Base-by-base conservation (phyloP, 495 filamentous ascomycete genomes). In the Saxophila tyrrhenica region DNA sequence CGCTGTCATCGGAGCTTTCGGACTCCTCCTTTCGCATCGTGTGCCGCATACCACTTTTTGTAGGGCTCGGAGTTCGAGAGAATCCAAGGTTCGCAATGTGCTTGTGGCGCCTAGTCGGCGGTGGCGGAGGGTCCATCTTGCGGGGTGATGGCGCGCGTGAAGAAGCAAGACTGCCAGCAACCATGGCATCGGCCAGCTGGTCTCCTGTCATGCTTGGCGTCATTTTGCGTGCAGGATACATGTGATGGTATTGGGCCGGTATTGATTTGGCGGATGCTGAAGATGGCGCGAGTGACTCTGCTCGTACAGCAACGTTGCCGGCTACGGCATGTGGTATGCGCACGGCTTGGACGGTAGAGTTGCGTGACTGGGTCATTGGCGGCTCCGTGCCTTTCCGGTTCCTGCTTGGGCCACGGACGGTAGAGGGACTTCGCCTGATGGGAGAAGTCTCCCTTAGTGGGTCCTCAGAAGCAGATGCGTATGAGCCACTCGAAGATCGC, bases 91-190 rank as follows among this genome's bases (percentile, higher is more conserved):
- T 74, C 25, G 45, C 3, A 3, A 3, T 44, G 24, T 24, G 20
- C 24, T 39, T 35, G 15, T 32, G 48, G 15, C 48, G 59, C 62
- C 39, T 59, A 62, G 42, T 55, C 55, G 49, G 62, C 46, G 41
- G 69, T 3, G 68, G 70, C 19, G 69, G 76, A 1, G 70, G 67
- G 2, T 70, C 43, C 38, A 66, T 65, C 60, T 65, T 69, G 32
- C 70, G 64, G 21, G 78, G 78, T 1, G 84, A 82, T 13, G 69
- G 64, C 24, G 77, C 77, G 2, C 81, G 78, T 2, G 85, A 78
- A 5, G 89, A 84, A 39, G 89, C 91, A 3, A 98, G 72, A 51
- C 84, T 87, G 47, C 88, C 86, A 21, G 89, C 92, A 39, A 92
- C 76, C 58, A 95, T 89, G 49, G 92, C 88, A 68, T 89, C 82